Percentiles rank a stretch among this genome's conserved stretches.
These are phyloP conservation scores for Halenospora varia DNA, from an alignment of 495 filamentous ascomycete species.

Conservation along the genomic window DNA sequence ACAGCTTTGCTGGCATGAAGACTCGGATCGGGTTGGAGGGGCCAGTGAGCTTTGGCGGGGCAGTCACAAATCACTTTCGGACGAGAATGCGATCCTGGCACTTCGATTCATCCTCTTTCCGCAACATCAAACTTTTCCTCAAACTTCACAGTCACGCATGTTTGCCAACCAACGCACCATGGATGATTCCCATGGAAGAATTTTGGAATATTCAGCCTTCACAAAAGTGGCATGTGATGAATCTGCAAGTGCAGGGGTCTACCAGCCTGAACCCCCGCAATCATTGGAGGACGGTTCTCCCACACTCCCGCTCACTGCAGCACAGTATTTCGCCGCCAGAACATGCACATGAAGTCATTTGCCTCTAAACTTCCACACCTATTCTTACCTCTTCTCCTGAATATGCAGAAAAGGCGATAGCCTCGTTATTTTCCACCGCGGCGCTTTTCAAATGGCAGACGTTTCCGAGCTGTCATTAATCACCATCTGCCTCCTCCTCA, in stretches of 20 bases:
- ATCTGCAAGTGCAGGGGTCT: conserved; percentile 3
- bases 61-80: neutral
- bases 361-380: neutral
- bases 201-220: neutral
- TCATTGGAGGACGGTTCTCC: too few species aligned
- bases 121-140: neutral
- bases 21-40: neutral
- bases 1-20: neutral
- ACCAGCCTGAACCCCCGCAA: too few species aligned
- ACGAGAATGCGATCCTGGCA: neutral
- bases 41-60: neutral
- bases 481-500: conserved; percentile 39
- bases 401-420: conserved; percentile 17
- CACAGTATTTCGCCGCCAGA: too few species aligned
- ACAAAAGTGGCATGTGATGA: neutral
- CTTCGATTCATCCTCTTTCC: neutral
- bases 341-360: too few species aligned
- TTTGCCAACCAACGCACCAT: too few species aligned
- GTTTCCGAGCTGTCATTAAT: conserved; percentile 34
- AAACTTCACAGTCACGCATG: neutral
- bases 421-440: neutral
- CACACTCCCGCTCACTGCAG: too few species aligned
- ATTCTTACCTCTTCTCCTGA: too few species aligned
- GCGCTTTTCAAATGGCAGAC: conserved; percentile 18
- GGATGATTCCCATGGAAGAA: too few species aligned